phyloP scores from a whole-genome alignment of 768 basidiomycete species.

The Kwoniella sp. region DNA sequence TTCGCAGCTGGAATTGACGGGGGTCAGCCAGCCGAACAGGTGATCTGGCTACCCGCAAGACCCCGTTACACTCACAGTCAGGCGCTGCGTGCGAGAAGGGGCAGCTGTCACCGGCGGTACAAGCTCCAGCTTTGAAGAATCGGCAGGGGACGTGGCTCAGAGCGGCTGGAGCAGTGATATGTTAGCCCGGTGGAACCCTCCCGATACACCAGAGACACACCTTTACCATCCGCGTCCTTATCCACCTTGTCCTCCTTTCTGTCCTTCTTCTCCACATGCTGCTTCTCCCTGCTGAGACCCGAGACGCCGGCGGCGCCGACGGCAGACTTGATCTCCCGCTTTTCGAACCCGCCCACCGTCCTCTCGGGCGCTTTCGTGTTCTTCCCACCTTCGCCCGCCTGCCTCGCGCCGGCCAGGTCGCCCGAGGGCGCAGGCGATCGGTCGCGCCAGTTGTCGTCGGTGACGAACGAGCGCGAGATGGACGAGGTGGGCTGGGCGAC shows the following conservation, averaged over 20 bases:
- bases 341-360: constrained; percentile 40
- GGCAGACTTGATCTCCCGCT: constrained; percentile 20
- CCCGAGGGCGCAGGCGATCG: constrained; percentile 7
- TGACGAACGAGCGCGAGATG: constrained; percentile 1
- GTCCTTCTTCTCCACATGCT: constrained; percentile 4
- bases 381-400: constrained; percentile 1
- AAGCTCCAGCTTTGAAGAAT: constrained; percentile 87
- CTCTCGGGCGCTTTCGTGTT: constrained; percentile 22
- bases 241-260: constrained; percentile 4
- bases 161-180: background rate
- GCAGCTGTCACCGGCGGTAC: constrained; percentile 88
- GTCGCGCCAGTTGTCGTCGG: constrained; percentile 28
- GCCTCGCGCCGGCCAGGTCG: background rate
- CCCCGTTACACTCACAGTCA: constrained; percentile 57
- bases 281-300: constrained; percentile 1
- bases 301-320: background rate
- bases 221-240: constrained; percentile 18
- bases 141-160: constrained; percentile 83
- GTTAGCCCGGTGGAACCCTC: no score
- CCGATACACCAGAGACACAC: constrained; percentile 17
- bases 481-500: constrained; percentile 1
- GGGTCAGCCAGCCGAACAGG: background rate
- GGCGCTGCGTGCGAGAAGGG: constrained; percentile 80
- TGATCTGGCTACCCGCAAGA: background rate
- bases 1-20: constrained; percentile 31